Base-by-base conservation (phyloP, 768 basidiomycete genomes). In the Phlebiopsis gigantea region DNA sequence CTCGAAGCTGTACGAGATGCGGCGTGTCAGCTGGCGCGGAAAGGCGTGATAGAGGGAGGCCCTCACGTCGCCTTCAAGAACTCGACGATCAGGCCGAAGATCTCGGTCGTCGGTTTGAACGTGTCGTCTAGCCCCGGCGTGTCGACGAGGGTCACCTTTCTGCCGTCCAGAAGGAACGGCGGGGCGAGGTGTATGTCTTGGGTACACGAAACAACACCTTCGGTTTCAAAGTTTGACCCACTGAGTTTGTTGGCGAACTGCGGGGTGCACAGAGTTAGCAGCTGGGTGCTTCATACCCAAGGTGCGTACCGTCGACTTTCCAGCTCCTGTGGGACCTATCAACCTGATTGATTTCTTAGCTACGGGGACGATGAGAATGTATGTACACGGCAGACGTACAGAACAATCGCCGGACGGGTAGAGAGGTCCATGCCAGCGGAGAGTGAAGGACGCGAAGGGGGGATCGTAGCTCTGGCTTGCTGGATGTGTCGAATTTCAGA, bases 81-180 rank as follows among this genome's bases (percentile, higher is more conserved):
- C 7, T 64, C 61, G 14, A 30, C 31, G 34, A 39, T 39, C 34
- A 39, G 2, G 12, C 17, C 17, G 34, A 39, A 17, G 8, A 22
- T 64, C 58, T 21, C 24, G 12, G 21, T 42, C 30, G 2, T 65
- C 71, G 4, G 12, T 17, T 39, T 39, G 34, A 39, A 9, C 8
- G 81, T 78, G 61, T 84, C 81, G 61, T 82, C 81, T 56, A 84
- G 83, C 6, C 82, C 83, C 0, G 83, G 82, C 0, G 82, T 83
- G 60, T 85, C 83, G 42, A 84, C 75, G 19, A 85, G 62, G 1
- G 68, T 74, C 26, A 83, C 70, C 10, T 53, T 62, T 14, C 67
- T 68, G 1, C 75, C 77, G 43, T 77, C 74, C 15, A 81, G 61
- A 29, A 68, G 60, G 63, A 83, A 79, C 0, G 78, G 69, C 8